A percentile compares a stretch with the other conserved stretches of the same genome.
Evolutionary conservation across 768 basidiomycete genomes (phyloP).

Genomic region (Amanita rubescens): DNA sequence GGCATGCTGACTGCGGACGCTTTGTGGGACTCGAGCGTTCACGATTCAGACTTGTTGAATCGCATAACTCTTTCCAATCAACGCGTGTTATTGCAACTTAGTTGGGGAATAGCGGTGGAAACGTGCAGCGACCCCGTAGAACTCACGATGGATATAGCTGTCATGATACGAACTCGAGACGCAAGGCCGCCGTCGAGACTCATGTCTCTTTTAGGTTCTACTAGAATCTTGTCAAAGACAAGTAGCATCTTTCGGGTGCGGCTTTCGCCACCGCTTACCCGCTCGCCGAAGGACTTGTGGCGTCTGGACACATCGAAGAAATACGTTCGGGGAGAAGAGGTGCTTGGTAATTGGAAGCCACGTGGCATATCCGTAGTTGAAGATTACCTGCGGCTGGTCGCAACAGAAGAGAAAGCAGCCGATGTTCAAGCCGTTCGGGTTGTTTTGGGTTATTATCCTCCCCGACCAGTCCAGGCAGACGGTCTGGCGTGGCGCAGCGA

Average conservation of each 20-base stretch:
- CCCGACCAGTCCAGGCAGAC: slow-evolving; percentile 43
- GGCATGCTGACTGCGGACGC: slow-evolving; percentile 61
- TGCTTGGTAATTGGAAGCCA: slow-evolving; percentile 76
- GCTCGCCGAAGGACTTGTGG: slow-evolving; percentile 89
- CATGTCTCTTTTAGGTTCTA: slow-evolving; percentile 67
- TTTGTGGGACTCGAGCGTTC: slow-evolving; percentile 91
- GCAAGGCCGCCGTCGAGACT: slow-evolving; percentile 77
- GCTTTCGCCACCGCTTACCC: slow-evolving; percentile 76
- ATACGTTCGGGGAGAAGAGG: slow-evolving; percentile 90
- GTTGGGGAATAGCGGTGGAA: slow-evolving; percentile 76
- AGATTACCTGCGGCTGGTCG: slow-evolving; percentile 70
- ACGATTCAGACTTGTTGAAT: slow-evolving; percentile 81
- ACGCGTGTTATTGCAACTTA: slow-evolving; percentile 70
- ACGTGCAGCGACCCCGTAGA: slow-evolving; percentile 80
- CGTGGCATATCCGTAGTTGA: slow-evolving; percentile 85
- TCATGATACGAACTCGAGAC: slow-evolving; percentile 79
- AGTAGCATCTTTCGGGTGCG: slow-evolving; percentile 80
- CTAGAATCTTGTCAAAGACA: slow-evolving; percentile 69
- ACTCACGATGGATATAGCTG: slow-evolving; percentile 81
- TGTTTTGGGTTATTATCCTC: slow-evolving; percentile 53
- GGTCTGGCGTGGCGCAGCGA: slow-evolving; percentile 62
- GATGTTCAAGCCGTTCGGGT: slow-evolving; percentile 88
- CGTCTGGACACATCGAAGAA: slow-evolving; percentile 90
- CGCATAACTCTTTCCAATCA: slow-evolving; percentile 73
- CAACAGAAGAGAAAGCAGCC: slow-evolving; percentile 66